A percentile compares a stretch with the other conserved stretches of the same genome.
Conservation (phyloP, 164 flowering plant species). For the Platanus orientalis region DNA sequence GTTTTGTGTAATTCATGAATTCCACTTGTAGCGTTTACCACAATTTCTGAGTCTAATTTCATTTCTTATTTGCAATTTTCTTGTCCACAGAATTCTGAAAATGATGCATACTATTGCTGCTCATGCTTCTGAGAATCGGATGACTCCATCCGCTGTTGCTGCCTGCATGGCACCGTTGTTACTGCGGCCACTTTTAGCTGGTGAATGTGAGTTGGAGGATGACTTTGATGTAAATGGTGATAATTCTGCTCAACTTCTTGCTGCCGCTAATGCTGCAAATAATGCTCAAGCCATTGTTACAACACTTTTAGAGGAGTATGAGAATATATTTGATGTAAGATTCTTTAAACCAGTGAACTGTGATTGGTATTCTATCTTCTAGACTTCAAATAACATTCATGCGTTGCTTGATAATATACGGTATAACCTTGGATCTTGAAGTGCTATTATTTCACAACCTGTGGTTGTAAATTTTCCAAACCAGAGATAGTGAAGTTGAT, state of each 20-base stretch:
- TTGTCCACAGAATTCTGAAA: conserved; percentile 79
- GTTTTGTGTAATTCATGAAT: too few species aligned
- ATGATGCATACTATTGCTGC: conserved; percentile 95
- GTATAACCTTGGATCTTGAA: too few species aligned
- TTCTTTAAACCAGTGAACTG: too few species aligned
- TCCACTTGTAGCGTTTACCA: too few species aligned
- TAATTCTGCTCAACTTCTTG: conserved; percentile 83
- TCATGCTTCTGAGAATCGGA: conserved; percentile 70
- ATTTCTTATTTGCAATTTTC: too few species aligned
- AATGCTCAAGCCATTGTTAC: conserved; percentile 95
- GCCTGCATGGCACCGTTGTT: conserved; percentile 99
- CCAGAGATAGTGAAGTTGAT: too few species aligned
- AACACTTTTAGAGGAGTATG: conserved; percentile 81
- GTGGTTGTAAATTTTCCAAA: too few species aligned
- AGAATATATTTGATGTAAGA: conserved; percentile 80
- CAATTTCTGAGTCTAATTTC: too few species aligned
- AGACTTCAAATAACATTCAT: too few species aligned
- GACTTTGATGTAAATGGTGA: conserved; percentile 82
- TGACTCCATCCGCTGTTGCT: conserved; percentile 94
- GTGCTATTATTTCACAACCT: too few species aligned
- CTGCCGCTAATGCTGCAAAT: conserved; percentile 99
- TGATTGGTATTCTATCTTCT: too few species aligned
- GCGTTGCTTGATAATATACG: too few species aligned
- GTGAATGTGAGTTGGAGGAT: conserved; percentile 82
- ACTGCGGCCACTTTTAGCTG: conserved; percentile 92